Percentiles rank a stretch among this genome's conserved stretches.
phyloP scores from a whole-genome alignment of 805 yeast genomes.

The Pichia nakasei region DNA sequence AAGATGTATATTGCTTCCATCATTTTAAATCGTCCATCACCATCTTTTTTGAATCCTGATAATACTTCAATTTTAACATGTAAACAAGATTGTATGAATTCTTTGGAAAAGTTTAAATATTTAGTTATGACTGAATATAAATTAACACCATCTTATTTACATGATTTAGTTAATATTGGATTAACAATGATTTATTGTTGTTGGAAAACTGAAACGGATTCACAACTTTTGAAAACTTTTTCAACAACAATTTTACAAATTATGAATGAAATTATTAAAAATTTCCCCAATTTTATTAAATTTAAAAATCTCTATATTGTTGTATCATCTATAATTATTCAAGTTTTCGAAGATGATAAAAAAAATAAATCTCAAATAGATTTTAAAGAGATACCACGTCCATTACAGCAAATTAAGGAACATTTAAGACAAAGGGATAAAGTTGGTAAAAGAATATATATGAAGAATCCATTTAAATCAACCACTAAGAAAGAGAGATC shows the following conservation, averaged over 20 bases:
- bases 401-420: slow-evolving; percentile 1
- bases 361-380: background rate
- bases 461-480: background rate
- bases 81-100: slow-evolving; percentile 12
- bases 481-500: background rate
- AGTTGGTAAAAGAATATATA: background rate
- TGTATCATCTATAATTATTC: slow-evolving; percentile 15
- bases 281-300: slow-evolving; percentile 12
- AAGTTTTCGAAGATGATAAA: slow-evolving; percentile 7
- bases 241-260: slow-evolving; percentile 9
- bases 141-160: slow-evolving; percentile 16
- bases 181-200: slow-evolving; percentile 20
- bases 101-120: slow-evolving; percentile 10
- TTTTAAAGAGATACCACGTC: background rate
- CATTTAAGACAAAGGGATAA: background rate
- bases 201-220: slow-evolving; percentile 16
- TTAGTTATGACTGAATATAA: slow-evolving; percentile 13
- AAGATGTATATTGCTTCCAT: slow-evolving; percentile 15
- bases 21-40: slow-evolving; percentile 19
- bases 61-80: slow-evolving; percentile 11
- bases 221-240: slow-evolving; percentile 11
- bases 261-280: slow-evolving; percentile 15
- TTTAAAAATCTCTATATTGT: slow-evolving; percentile 15
- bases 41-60: slow-evolving; percentile 18
- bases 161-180: slow-evolving; percentile 18